These are phyloP conservation scores for Polychytrium aggregatum DNA, from an alignment of 192 early-diverging fungal genomes.

Conservation along the genomic window DNA sequence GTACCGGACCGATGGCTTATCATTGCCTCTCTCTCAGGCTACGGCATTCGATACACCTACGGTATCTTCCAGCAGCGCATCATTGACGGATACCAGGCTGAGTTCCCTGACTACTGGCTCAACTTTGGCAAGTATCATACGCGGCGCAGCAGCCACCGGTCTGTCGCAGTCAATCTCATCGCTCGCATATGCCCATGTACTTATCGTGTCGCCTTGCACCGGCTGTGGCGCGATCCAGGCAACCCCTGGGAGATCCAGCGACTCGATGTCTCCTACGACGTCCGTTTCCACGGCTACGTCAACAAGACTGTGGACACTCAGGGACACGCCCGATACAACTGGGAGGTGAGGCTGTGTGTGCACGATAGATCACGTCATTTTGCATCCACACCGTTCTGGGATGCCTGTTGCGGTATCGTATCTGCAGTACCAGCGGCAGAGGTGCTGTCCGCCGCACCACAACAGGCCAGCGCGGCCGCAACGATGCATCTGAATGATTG, in stretches of 20 bases:
- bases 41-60: constrained; percentile 95
- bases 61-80: constrained; percentile 98
- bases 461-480: no score
- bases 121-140: constrained; percentile 64
- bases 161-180: no score
- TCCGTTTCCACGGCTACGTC: constrained; percentile 83
- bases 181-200: no score
- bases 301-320: constrained; percentile 56
- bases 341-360: constrained; percentile 41
- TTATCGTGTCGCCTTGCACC: no score
- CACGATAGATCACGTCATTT: background rate
- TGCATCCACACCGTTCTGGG: no score
- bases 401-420: no score
- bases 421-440: no score
- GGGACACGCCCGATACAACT: constrained; percentile 53
- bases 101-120: constrained; percentile 94
- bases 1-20: background rate
- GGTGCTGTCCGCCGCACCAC: no score
- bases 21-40: constrained; percentile 30
- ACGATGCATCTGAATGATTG: no score
- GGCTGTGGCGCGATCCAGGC: constrained; percentile 21
- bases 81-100: constrained; percentile 89
- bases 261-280: constrained; percentile 79
- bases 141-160: no score
- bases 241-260: constrained; percentile 98